Conservation (phyloP, 352 stramenopile species). For the Sclerospora graminicola region DNA sequence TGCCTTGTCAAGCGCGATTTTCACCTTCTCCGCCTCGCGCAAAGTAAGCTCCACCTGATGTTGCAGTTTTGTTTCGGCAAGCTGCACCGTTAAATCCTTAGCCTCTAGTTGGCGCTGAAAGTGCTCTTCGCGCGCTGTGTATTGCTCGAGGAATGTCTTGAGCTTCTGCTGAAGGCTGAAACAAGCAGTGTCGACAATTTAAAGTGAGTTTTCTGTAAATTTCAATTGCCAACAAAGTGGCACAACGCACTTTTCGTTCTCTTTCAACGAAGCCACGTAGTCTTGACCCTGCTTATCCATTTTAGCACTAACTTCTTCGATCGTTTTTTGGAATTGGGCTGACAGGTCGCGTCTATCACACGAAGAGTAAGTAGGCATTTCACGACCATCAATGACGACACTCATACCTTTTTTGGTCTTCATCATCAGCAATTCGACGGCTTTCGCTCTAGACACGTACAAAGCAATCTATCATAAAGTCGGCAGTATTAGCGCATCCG, state of each 20-base stretch:
- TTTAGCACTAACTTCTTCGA: slow-evolving; percentile 82
- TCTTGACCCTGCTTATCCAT: slow-evolving; percentile 83
- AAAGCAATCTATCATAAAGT: neutral
- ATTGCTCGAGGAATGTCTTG: slow-evolving; percentile 75
- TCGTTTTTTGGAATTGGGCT: slow-evolving; percentile 76
- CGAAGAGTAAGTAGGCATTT: neutral
- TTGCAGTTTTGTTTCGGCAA: slow-evolving; percentile 72
- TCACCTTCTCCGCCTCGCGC: slow-evolving; percentile 55
- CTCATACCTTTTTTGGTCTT: slow-evolving; percentile 71
- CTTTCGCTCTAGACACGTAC: slow-evolving; percentile 40
- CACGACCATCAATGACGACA: neutral
- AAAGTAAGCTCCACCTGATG: slow-evolving; percentile 69
- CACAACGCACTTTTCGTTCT: slow-evolving; percentile 65
- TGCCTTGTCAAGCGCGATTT: slow-evolving; percentile 73
- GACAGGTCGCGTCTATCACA: slow-evolving; percentile 51
- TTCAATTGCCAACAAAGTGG: too few species aligned
- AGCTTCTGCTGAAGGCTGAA: slow-evolving; percentile 73
- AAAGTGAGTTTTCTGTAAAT: neutral
- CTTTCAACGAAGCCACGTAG: slow-evolving; percentile 73
- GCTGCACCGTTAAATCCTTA: slow-evolving; percentile 70
- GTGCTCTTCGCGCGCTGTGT: slow-evolving; percentile 68
- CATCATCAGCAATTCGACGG: slow-evolving; percentile 73
- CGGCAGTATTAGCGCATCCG: neutral
- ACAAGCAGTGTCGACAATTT: neutral
- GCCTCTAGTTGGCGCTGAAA: slow-evolving; percentile 77